Evolutionary conservation across 768 basidiomycete species (phyloP).

Genomic region (Trametes punicea): DNA sequence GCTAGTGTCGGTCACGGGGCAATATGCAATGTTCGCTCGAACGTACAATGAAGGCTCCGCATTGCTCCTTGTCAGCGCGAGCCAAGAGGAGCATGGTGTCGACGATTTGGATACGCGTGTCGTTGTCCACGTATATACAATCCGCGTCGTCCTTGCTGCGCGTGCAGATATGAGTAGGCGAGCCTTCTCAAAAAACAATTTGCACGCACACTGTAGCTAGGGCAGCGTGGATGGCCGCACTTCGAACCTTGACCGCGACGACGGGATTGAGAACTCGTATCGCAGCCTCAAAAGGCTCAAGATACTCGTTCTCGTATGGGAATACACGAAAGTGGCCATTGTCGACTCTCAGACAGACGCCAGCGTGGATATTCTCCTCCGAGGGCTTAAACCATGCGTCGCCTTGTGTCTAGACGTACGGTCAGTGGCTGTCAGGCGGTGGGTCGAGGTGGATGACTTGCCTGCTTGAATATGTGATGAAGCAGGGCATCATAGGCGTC

Average conservation of each 20-base stretch:
- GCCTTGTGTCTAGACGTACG: conserved; percentile 56
- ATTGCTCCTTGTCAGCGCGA: conserved; percentile 86
- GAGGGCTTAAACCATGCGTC: conserved; percentile 87
- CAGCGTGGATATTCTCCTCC: conserved; percentile 76
- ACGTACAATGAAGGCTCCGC: conserved; percentile 80
- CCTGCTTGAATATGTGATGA: conserved; percentile 76
- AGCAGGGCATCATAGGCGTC: conserved; percentile 77
- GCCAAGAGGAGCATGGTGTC: conserved; percentile 66
- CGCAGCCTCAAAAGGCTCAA: conserved; percentile 81
- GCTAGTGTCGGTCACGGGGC: not conserved
- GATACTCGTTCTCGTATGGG: conserved; percentile 79
- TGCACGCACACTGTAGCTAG: conserved; percentile 60
- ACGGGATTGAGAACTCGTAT: conserved; percentile 74
- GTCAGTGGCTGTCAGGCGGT: conserved; percentile 13
- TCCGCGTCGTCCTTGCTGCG: conserved; percentile 54
- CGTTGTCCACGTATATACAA: conserved; percentile 67
- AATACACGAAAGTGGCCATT: conserved; percentile 74
- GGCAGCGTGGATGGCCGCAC: conserved; percentile 78
- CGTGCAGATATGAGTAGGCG: conserved; percentile 1
- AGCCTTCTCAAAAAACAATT: not conserved
- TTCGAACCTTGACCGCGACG: conserved; percentile 78
- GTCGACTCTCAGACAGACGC: conserved; percentile 72
- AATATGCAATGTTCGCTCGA: not conserved
- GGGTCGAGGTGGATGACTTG: conserved; percentile 31
- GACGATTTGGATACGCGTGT: conserved; percentile 86